phyloP scores from a whole-genome alignment of 768 basidiomycete species.

The Mrakia frigida region DNA sequence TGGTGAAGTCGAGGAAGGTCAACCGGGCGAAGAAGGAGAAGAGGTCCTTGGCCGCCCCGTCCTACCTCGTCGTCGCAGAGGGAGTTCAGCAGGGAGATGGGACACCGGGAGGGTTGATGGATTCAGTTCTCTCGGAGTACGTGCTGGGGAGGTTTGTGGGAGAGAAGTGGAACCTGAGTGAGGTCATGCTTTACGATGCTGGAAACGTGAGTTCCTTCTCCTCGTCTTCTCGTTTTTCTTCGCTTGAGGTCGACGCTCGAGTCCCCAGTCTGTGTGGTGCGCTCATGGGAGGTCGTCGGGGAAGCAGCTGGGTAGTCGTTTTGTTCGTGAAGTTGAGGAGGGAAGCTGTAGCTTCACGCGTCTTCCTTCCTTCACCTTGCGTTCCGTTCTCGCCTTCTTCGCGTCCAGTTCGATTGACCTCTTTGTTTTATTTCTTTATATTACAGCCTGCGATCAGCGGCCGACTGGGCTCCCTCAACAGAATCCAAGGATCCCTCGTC shows the following conservation, averaged over 20 bases:
- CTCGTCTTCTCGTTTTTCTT: not conserved
- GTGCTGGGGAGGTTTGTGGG: constrained; percentile 19
- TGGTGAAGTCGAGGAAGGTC: not conserved
- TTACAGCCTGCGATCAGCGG: not conserved
- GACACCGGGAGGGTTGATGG: constrained; percentile 1
- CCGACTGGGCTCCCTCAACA: too few species aligned
- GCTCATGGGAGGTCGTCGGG: too few species aligned
- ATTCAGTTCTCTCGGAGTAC: not conserved
- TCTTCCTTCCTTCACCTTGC: too few species aligned
- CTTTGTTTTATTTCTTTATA: not conserved
- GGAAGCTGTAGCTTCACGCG: too few species aligned
- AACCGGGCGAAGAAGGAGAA: not conserved
- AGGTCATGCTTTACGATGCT: not conserved
- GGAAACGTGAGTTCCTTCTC: not conserved
- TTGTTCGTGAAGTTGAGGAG: too few species aligned
- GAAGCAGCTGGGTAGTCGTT: too few species aligned
- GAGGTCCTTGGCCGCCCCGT: too few species aligned
- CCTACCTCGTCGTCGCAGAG: too few species aligned
- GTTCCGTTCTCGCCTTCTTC: too few species aligned
- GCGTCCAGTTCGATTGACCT: too few species aligned
- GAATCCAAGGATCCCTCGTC: not conserved
- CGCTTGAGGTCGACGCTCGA: too few species aligned
- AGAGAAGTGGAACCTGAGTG: constrained; percentile 11
- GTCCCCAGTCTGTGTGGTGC: too few species aligned
- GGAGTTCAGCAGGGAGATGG: not conserved